Percentiles rank a stretch among this genome's conserved stretches.
phyloP scores from a whole-genome alignment of 2,329 filamentous ascomycete genomes.

The Aspergillus fijiensis region DNA sequence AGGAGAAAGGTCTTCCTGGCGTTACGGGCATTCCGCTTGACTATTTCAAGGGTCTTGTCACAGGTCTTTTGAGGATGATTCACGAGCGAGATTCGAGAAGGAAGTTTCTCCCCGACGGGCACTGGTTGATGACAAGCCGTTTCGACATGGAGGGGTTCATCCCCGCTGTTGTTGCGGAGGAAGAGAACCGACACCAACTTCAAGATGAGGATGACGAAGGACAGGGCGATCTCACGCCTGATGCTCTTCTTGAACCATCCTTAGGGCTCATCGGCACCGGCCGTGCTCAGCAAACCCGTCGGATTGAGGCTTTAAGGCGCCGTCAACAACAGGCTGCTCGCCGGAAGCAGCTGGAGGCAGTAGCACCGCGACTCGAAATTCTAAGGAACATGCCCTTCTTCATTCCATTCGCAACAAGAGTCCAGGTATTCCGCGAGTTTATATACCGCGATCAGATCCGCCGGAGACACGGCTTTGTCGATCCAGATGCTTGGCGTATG shows the following conservation, averaged over 20 bases:
- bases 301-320: slow-evolving; percentile 61
- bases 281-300: slow-evolving; percentile 61
- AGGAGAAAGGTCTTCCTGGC: slow-evolving; percentile 55
- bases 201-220: slow-evolving; percentile 62
- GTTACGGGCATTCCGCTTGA: slow-evolving; percentile 72
- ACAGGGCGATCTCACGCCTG: slow-evolving; percentile 46
- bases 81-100: slow-evolving; percentile 92
- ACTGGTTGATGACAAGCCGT: slow-evolving; percentile 89
- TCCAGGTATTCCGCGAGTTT: slow-evolving; percentile 91
- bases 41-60: slow-evolving; percentile 76
- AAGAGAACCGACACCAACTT: slow-evolving; percentile 71
- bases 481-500: slow-evolving; percentile 74
- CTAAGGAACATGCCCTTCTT: slow-evolving; percentile 96
- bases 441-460: slow-evolving; percentile 78
- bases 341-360: slow-evolving; percentile 70
- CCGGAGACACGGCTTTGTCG: slow-evolving; percentile 65
- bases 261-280: slow-evolving; percentile 55
- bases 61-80: slow-evolving; percentile 77
- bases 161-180: slow-evolving; percentile 79
- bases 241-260: slow-evolving; percentile 30
- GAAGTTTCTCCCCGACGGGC: slow-evolving; percentile 74
- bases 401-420: slow-evolving; percentile 87
- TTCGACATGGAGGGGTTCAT: slow-evolving; percentile 91
- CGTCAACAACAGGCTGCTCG: slow-evolving; percentile 67
- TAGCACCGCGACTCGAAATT: slow-evolving; percentile 85